Evolutionary conservation across 352 stramenopile species (phyloP), one percentile per base, ranked within the genome.

Genomic region (Globisporangium parvum): DNA sequence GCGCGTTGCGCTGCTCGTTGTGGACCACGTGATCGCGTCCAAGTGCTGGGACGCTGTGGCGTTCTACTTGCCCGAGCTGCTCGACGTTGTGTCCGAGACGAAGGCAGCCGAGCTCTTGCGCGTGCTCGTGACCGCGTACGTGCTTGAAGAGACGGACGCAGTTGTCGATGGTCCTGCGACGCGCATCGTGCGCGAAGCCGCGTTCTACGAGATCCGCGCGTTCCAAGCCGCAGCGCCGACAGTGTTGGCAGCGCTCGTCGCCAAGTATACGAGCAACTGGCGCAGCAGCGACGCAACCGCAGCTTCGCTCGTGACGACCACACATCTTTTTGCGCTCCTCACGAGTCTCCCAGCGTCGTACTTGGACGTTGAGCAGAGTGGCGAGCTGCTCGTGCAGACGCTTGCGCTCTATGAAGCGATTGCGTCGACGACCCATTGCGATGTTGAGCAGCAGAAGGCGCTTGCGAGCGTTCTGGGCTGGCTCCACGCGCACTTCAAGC

Each of bases 171-270:
- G 56, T 15, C 51, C 71, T 15, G 66, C 77, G 15, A 64, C 28
- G 18, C 75, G 74, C 3, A 81, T 86, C 50, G 58, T 93, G 55
- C 65, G 67, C 41, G 85, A 93, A 53, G 85, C 85, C 12, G 76
- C 66, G 3, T 93, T 95, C 57, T 95, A 92, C 64, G 85, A 95
- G 47, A 92, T 95, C 47, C 33, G 46, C 20, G 65, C 60, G 23
- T 62, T 93, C 53, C 70, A 69, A 12, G 47, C 57, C 1, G 66
- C 81, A 41, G 76, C 76, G 0, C 54, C 80, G 0, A 24, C 39
- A 10, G 73, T 83, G 11, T 60, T 91, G 21, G 62, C 57, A 12
- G n/a, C 57, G 8, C 54, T 78, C 23, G 53, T 47, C 9, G 39
- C 64, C 8, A 41, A 66, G 18, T 71, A 56, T 47, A 4, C 42